A percentile compares a stretch with the other conserved stretches of the same genome.
Conservation (phyloP, 2,329 filamentous ascomycete genomes). For the Cytospora piceicola region DNA sequence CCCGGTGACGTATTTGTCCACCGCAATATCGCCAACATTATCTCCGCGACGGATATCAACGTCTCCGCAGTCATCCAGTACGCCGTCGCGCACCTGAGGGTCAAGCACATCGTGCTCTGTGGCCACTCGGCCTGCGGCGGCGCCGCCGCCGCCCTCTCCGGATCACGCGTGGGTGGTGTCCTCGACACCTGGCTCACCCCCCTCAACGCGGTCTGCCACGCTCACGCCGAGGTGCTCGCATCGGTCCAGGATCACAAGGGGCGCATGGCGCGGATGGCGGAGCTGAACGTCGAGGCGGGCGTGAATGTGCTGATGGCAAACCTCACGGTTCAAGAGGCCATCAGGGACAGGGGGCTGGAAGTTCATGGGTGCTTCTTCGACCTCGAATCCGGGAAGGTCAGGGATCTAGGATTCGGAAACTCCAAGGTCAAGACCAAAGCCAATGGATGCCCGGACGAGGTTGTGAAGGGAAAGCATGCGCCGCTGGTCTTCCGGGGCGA, state of each 20-base stretch:
- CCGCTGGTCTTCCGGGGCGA: conserved; percentile 54
- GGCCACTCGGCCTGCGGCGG: conserved; percentile 71
- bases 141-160: conserved; percentile 60
- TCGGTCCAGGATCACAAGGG: conserved; percentile 57
- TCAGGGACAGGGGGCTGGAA: conserved; percentile 69
- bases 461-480: conserved; percentile 53
- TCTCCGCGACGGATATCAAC: conserved; percentile 75
- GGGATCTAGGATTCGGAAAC: conserved; percentile 53
- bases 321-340: conserved; percentile 69
- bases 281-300: conserved; percentile 75
- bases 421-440: conserved; percentile 33
- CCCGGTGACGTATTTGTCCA: conserved; percentile 88
- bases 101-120: conserved; percentile 72
- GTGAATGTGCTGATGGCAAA: conserved; percentile 71
- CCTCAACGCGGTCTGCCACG: conserved; percentile 48
- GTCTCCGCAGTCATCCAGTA: conserved; percentile 78
- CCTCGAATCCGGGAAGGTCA: conserved; percentile 52
- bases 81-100: conserved; percentile 72
- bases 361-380: conserved; percentile 83
- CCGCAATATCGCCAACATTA: conserved; percentile 87
- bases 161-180: conserved; percentile 54
- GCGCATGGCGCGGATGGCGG: conserved; percentile 66
- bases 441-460: conserved; percentile 35
- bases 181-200: conserved; percentile 61
- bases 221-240: conserved; percentile 59